Conservation (phyloP, 1,284 basidiomycete genomes). For the Microbotryomycetes sp. region DNA sequence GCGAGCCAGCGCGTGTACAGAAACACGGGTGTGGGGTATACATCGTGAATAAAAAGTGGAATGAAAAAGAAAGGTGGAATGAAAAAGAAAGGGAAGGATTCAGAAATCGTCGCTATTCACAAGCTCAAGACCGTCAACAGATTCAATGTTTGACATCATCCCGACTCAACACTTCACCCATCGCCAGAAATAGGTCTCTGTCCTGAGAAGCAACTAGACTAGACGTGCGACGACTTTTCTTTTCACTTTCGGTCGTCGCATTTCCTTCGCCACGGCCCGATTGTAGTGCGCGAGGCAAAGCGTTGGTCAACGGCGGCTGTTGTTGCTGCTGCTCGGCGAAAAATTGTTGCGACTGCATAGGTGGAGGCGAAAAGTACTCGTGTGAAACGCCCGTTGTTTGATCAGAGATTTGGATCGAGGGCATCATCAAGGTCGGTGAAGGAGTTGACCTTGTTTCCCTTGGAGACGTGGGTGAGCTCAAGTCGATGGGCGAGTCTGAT, state of each 20-base stretch:
- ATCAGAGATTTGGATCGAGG: background rate
- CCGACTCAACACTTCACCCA: slow-evolving; percentile 27
- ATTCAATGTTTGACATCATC: slow-evolving; percentile 1
- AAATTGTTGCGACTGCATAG: background rate
- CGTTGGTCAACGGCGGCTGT: background rate
- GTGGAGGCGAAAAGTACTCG: background rate
- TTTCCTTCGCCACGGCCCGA: background rate
- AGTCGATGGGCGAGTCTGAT: background rate
- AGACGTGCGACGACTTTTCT: slow-evolving; percentile 19
- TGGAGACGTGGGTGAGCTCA: background rate
- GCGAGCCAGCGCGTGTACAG: too few relatives aligned
- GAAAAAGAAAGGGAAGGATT: background rate
- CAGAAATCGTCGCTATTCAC: background rate
- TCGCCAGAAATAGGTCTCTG: slow-evolving; percentile 35
- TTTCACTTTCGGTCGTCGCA: slow-evolving; percentile 5
- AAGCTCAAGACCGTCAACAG: background rate
- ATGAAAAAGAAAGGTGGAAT: background rate
- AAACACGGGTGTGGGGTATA: too few relatives aligned
- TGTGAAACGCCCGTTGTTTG: background rate
- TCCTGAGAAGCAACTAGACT: slow-evolving; percentile 35
- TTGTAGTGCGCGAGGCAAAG: background rate
- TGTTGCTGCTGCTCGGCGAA: background rate
- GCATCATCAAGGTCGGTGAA: background rate
- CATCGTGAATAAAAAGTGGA: background rate
- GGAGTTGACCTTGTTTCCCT: background rate